These are phyloP conservation scores for Ophiostoma piceae DNA, from an alignment of 2,329 filamentous ascomycete genomes.

Conservation along the genomic window DNA sequence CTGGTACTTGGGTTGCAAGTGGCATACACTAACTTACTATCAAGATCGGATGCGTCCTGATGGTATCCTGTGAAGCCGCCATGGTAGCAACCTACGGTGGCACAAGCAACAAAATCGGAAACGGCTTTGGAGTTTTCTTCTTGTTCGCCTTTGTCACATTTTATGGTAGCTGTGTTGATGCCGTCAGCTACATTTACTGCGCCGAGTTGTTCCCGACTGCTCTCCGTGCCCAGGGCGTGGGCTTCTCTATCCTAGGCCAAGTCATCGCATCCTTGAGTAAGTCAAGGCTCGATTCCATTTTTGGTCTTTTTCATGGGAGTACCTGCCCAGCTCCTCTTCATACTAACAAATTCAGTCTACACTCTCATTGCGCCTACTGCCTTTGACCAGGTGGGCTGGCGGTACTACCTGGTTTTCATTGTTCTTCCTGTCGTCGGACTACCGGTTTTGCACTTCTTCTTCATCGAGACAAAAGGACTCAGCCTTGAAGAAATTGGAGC, in stretches of 20 bases:
- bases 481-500: neutral
- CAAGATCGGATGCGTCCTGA: neutral
- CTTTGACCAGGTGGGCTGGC: slow-evolving; percentile 5
- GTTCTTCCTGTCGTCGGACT: neutral
- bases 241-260: neutral
- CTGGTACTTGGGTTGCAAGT: neutral
- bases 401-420: neutral
- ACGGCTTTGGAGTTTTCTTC: neutral
- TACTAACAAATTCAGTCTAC: neutral
- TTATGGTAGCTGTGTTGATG: neutral
- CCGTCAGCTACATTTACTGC: neutral
- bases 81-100: neutral
- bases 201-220: neutral
- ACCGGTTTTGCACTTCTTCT: neutral
- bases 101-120: neutral
- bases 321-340: too few species aligned
- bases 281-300: neutral
- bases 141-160: neutral
- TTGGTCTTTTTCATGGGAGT: too few species aligned
- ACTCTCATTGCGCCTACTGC: neutral
- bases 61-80: neutral
- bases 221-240: neutral
- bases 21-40: neutral
- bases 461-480: neutral
- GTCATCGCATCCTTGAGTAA: neutral